Percentiles rank a stretch among this genome's conserved stretches.
phyloP scores from a whole-genome alignment of 352 stramenopile genomes.

The Phytophthora crassamura region DNA sequence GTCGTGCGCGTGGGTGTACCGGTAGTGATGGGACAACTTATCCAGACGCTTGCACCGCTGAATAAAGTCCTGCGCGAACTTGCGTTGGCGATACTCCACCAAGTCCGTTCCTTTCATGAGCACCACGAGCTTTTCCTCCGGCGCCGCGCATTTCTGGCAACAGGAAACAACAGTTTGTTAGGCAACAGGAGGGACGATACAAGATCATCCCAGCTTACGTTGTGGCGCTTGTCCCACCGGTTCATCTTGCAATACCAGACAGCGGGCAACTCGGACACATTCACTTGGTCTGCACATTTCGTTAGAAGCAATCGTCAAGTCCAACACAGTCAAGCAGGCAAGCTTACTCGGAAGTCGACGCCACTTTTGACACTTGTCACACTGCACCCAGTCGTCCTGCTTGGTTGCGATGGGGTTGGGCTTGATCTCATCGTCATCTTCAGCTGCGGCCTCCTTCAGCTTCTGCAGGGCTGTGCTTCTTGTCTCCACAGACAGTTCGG shows the following conservation, averaged over 20 bases:
- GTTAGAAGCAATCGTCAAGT: background rate
- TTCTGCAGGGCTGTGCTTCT: conserved; percentile 60
- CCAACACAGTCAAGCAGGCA: background rate
- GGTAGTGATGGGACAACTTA: conserved; percentile 69
- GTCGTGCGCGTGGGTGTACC: conserved; percentile 65
- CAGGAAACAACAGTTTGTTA: conserved; percentile 1
- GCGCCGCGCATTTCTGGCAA: conserved; percentile 73
- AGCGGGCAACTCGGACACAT: conserved; percentile 74
- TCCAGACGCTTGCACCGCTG: conserved; percentile 82
- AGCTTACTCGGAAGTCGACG: conserved; percentile 75
- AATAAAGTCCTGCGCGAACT: conserved; percentile 71
- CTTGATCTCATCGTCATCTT: conserved; percentile 51
- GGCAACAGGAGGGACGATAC: background rate
- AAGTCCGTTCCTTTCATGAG: conserved; percentile 75
- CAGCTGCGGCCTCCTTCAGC: conserved; percentile 49
- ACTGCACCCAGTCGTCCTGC: conserved; percentile 89
- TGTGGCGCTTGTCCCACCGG: conserved; percentile 80
- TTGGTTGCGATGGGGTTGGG: conserved; percentile 66
- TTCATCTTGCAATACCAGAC: conserved; percentile 91
- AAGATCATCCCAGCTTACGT: conserved; percentile 47
- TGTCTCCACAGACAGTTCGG: conserved; percentile 59
- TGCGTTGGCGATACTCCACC: conserved; percentile 66
- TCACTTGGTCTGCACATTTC: conserved; percentile 65
- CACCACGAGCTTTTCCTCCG: conserved; percentile 71
- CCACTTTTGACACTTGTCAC: conserved; percentile 89